Evolutionary conservation across 2,329 filamentous ascomycete species (phyloP).

Genomic region (Colletotrichum plurivorum): DNA sequence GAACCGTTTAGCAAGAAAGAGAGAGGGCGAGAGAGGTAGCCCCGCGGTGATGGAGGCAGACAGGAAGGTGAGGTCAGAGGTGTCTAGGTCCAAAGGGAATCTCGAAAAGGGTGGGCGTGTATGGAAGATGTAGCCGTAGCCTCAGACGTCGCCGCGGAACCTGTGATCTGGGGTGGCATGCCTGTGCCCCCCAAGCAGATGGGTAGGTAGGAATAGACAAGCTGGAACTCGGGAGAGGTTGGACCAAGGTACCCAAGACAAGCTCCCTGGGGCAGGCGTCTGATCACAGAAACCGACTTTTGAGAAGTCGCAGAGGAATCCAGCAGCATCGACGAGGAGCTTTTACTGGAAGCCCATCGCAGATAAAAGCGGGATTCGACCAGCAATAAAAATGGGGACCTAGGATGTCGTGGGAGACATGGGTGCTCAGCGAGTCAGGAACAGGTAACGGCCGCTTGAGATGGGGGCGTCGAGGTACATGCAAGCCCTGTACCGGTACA

Average conservation of each 20-base stretch:
- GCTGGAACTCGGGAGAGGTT: constrained; percentile 11
- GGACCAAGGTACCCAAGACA: constrained; percentile 36
- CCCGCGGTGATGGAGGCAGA: constrained; percentile 38
- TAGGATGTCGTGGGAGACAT: constrained; percentile 25
- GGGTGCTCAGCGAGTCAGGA: constrained; percentile 39
- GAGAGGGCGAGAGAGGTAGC: constrained; percentile 16
- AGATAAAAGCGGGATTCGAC: constrained; percentile 39
- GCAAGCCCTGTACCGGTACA: constrained; percentile 35
- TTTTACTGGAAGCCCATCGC: constrained; percentile 35
- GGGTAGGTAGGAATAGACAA: constrained; percentile 6
- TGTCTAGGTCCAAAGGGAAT: constrained; percentile 31
- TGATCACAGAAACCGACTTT: constrained; percentile 38
- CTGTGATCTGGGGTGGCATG: constrained; percentile 39
- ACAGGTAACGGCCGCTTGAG: constrained; percentile 39
- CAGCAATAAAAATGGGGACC: constrained; percentile 28
- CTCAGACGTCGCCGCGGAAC: constrained; percentile 37
- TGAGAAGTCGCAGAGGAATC: constrained; percentile 33
- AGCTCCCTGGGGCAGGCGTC: constrained; percentile 31
- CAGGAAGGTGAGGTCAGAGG: constrained; percentile 40
- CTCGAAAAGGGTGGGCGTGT: constrained; percentile 33
- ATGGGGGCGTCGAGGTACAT: constrained; percentile 31
- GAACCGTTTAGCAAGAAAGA: constrained; percentile 15
- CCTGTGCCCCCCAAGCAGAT: neutral
- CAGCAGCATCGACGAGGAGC: constrained; percentile 24
- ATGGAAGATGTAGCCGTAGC: constrained; percentile 29